A percentile compares a stretch with the other conserved stretches of the same genome.
Evolutionary conservation across 2,329 filamentous ascomycete species (phyloP).

Genomic region (Rutstroemia sp.): DNA sequence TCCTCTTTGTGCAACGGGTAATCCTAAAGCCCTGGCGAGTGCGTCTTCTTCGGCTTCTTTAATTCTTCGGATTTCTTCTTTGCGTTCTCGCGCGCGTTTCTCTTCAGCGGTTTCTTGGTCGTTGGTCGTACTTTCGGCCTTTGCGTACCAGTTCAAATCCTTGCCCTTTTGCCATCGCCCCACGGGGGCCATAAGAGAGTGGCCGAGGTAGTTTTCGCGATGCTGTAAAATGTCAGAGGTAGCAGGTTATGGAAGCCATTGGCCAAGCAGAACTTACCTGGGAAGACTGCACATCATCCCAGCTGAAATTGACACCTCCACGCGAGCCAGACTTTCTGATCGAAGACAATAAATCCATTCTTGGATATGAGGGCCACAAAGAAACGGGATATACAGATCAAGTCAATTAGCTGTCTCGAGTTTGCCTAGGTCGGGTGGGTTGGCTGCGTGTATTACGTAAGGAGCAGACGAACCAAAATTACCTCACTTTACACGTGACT

Average conservation of each 20-base stretch:
- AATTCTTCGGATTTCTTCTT: slow-evolving; percentile 71
- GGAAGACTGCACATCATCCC: slow-evolving; percentile 90
- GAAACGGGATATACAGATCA: not conserved
- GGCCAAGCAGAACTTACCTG: slow-evolving; percentile 24
- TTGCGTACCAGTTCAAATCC: slow-evolving; percentile 58
- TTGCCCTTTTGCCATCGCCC: slow-evolving; percentile 66
- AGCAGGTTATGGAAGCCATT: not conserved
- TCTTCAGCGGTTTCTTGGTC: slow-evolving; percentile 54
- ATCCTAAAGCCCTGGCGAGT: slow-evolving; percentile 71
- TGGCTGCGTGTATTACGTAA: no score
- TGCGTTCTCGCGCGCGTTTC: slow-evolving; percentile 52
- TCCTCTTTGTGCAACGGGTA: slow-evolving; percentile 57
- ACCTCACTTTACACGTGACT: not conserved
- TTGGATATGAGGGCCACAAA: not conserved
- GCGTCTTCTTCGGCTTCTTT: slow-evolving; percentile 94
- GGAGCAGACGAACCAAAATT: no score
- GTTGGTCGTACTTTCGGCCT: slow-evolving; percentile 42
- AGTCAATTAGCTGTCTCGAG: not conserved
- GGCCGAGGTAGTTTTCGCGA: slow-evolving; percentile 77
- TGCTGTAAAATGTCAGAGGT: slow-evolving; percentile 37
- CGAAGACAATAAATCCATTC: slow-evolving; percentile 88
- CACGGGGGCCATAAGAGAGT: slow-evolving; percentile 67
- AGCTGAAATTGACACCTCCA: slow-evolving; percentile 92
- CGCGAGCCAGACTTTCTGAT: slow-evolving; percentile 87
- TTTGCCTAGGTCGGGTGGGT: no score